Evolutionary conservation across 176 grass and related monocot genomes (phyloP).

Genomic region (Avena eriantha): DNA sequence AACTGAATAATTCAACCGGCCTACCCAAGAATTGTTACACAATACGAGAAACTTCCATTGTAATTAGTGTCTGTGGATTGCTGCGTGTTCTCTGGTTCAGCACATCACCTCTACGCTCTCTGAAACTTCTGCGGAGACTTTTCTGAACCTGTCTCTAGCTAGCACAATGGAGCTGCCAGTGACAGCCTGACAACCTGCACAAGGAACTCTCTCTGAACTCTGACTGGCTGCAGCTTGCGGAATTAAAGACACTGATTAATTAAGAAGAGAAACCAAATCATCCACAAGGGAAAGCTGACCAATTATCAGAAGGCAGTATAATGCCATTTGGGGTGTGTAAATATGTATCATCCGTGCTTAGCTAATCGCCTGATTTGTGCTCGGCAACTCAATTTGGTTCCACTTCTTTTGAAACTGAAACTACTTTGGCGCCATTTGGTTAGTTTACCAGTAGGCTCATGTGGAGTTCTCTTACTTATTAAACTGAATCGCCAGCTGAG

Average conservation of each 20-base stretch:
- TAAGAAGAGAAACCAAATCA: neutral
- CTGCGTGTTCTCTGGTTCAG: neutral
- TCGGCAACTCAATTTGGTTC: neutral
- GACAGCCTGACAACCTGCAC: neutral
- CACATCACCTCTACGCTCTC: neutral
- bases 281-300: neutral
- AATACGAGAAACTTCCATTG: neutral
- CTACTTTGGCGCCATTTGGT: constrained; percentile 21
- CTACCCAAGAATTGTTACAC: neutral
- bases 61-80: neutral
- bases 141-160: neutral
- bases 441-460: neutral
- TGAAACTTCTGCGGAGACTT: neutral
- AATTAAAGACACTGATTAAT: constrained; percentile 22
- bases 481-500: neutral
- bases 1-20: neutral
- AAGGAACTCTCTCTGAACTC: neutral
- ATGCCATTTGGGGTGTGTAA: constrained; percentile 2
- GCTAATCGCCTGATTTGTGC: constrained; percentile 30
- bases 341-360: constrained; percentile 4
- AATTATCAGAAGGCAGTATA: neutral
- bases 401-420: neutral
- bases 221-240: neutral
- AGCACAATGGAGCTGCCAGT: neutral
- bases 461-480: neutral